These are phyloP conservation scores for Mucor irregularis DNA, from an alignment of 371 early-diverging fungal genomes.

Conservation along the genomic window DNA sequence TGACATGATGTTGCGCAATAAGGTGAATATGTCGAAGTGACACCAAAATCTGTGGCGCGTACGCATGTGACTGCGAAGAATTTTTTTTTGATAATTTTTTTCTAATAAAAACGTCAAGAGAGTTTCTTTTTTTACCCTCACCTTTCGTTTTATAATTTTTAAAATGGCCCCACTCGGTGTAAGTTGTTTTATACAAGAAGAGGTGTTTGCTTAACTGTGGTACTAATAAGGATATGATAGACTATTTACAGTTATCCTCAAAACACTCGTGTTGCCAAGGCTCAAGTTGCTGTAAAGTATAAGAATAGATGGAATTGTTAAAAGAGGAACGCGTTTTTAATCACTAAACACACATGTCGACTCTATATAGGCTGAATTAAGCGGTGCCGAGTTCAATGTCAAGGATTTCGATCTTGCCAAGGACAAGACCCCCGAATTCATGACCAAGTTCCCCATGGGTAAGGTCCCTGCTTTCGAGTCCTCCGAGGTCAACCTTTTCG, in stretches of 20 bases:
- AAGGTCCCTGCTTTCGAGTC: constrained; percentile 85
- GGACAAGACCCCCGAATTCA: constrained; percentile 70
- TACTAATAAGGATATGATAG: constrained; percentile 10
- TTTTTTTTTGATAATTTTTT: too few relatives aligned
- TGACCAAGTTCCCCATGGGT: constrained; percentile 81
- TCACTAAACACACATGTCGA: constrained; percentile 67
- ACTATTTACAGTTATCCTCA: constrained; percentile 55
- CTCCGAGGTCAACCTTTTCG: constrained; percentile 71
- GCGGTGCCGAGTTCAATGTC: constrained; percentile 68
- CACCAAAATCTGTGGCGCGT: too few relatives aligned
- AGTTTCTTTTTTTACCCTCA: background rate
- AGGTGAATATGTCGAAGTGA: too few relatives aligned
- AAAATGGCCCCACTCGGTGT: constrained; percentile 6
- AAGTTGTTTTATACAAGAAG: background rate
- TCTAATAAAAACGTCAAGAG: background rate
- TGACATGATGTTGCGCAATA: too few relatives aligned
- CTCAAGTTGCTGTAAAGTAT: constrained; percentile 64
- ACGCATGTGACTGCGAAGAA: too few relatives aligned
- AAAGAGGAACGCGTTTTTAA: constrained; percentile 69
- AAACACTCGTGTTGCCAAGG: constrained; percentile 66
- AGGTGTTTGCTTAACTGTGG: background rate
- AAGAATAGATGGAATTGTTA: background rate
- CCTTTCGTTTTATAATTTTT: background rate
- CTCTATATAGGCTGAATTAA: constrained; percentile 62
- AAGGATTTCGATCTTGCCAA: constrained; percentile 68